Base-by-base conservation (phyloP, 495 filamentous ascomycete genomes). In the Lasiosphaeriaceae sp. region DNA sequence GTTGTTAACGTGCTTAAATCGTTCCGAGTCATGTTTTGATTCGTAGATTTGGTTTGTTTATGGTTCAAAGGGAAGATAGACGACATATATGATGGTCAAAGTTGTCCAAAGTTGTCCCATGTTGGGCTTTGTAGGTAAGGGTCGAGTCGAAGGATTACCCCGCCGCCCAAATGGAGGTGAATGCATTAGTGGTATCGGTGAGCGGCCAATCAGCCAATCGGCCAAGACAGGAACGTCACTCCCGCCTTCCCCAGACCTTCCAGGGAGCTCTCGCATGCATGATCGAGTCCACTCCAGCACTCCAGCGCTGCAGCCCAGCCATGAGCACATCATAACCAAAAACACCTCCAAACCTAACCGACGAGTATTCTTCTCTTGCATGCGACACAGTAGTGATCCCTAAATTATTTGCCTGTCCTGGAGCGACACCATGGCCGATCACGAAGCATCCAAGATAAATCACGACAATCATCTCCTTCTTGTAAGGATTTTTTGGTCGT, bases 401-500 rank as follows among this genome's bases (percentile, higher is more conserved):
- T 12, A 50, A 6, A 47, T 14, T 57, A 21, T 46, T 14, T 24
- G 22, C 46, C 17, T 11, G 37, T 34, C 22, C 20, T 11, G 31
- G 34, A 53, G 11, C 19, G 37, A 51, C 49, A 72, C 50, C 58
- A 80, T 80, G 77, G 74, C 70, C 19, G 74, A 77, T 59, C 61
- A 66, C 46, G 73, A 70, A 59, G 66, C 71, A 23, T 68, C 69
- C 49, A 74, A 72, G 56, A 71, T 80, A 62, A 75, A 77, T 58
- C 74, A 78, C 58, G 72, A 74, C 20, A 77, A 73, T 55, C 77
- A 80, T 50, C 67, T 78, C 8, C 71, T 79, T 19, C 71, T 80
- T 4, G 77, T 78, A 61, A 65, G 75, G 47, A 21, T 23, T 46
- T 41, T 16, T 48, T n/a, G 31, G 43, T 35, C 35, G 41, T 23